A percentile compares a stretch with the other conserved stretches of the same genome.
Conservation (phyloP, 148 eudicot genomes). For the Diospyros lotus region DNA sequence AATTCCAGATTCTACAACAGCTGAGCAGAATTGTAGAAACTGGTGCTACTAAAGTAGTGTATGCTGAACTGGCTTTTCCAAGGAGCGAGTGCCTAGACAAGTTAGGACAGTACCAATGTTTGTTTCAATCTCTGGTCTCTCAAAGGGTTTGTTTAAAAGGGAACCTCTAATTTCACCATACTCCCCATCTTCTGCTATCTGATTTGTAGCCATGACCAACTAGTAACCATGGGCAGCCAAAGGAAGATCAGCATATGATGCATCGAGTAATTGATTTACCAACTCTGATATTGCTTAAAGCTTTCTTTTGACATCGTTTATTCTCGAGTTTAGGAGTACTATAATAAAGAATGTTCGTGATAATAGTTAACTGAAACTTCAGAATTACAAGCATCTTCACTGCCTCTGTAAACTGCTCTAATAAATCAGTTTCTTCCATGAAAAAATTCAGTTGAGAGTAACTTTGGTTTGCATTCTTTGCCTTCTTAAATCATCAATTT, state of each 20-base stretch:
- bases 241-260: slow-evolving; percentile 3
- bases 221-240: background rate
- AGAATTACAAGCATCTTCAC: too few species aligned
- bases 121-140: background rate
- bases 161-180: background rate
- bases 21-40: background rate
- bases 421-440: too few species aligned
- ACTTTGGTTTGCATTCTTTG: too few species aligned
- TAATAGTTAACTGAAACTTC: too few species aligned
- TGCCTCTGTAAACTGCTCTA: too few species aligned
- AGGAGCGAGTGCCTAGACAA: background rate
- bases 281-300: background rate
- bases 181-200: background rate
- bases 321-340: background rate
- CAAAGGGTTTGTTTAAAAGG: background rate
- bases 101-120: background rate
- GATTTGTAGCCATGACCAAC: background rate
- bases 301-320: background rate
- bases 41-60: background rate
- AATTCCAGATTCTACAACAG: background rate
- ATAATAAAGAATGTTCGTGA: background rate
- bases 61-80: background rate
- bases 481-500: too few species aligned
- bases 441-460: too few species aligned
- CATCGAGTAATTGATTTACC: background rate